phyloP scores from a whole-genome alignment of 2,329 filamentous ascomycete species.

The Pseudogymnoascus sp. region DNA sequence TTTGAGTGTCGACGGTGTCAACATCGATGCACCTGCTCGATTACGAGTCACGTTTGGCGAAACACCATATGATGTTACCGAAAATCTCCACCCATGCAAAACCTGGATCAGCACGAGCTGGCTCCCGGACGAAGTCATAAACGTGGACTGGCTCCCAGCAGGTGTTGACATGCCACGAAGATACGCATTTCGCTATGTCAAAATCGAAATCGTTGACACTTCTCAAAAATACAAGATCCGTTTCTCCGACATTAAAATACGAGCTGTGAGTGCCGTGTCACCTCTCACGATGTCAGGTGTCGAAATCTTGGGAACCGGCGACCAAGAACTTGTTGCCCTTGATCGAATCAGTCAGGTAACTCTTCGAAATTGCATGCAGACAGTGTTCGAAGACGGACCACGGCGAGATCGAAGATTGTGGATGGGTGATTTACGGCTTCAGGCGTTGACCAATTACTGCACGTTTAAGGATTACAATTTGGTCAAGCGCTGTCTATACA shows the following conservation, averaged over 20 bases:
- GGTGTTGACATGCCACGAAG: constrained; percentile 26
- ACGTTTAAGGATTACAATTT: constrained; percentile 30
- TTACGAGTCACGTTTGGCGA: constrained; percentile 32
- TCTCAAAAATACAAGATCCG: constrained; percentile 30
- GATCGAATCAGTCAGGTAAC: constrained; percentile 29
- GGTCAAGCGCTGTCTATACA: constrained; percentile 31
- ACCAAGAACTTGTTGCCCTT: constrained; percentile 23
- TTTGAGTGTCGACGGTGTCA: constrained; percentile 24
- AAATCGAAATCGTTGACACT: constrained; percentile 30
- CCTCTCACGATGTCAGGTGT: constrained; percentile 15
- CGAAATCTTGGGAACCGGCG: constrained; percentile 12
- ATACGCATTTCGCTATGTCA: constrained; percentile 31
- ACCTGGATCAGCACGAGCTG: constrained; percentile 34
- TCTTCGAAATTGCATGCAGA: constrained; percentile 34
- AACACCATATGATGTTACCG: constrained; percentile 31
- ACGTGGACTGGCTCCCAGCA: constrained; percentile 30
- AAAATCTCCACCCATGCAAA: constrained; percentile 28
- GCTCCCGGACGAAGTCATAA: constrained; percentile 33
- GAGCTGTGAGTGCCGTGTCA: constrained; percentile 26
- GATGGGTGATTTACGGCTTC: constrained; percentile 32
- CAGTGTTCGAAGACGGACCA: constrained; percentile 34
- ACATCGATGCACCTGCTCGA: constrained; percentile 32
- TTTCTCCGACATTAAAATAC: constrained; percentile 25
- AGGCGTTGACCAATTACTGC: constrained; percentile 32
- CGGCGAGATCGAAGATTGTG: constrained; percentile 32